These are phyloP conservation scores for Grifola frondosa DNA, from an alignment of 1,284 basidiomycete species.

Conservation along the genomic window DNA sequence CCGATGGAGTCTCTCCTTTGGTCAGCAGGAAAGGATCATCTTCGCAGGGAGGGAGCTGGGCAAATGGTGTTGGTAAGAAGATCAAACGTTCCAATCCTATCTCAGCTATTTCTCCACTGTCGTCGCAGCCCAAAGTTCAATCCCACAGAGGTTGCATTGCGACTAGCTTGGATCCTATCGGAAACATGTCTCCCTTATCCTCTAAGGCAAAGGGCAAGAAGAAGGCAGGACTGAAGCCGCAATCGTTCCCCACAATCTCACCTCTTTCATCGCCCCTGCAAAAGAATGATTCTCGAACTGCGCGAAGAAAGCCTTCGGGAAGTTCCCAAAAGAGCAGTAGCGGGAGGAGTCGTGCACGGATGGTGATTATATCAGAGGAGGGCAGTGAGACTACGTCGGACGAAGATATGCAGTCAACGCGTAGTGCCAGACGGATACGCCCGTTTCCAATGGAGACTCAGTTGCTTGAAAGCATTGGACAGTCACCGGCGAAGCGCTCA, in stretches of 20 bases:
- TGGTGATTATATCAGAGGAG: neutral
- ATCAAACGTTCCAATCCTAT: constrained; percentile 1
- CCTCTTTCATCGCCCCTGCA: constrained; percentile 16
- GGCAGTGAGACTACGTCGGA: constrained; percentile 13
- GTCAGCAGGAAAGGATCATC: neutral
- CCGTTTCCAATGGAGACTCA: constrained; percentile 56
- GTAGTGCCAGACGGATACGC: constrained; percentile 19
- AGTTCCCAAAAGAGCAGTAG: neutral
- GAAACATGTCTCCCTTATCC: constrained; percentile 1
- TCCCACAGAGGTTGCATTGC: neutral
- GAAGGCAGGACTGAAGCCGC: constrained; percentile 2
- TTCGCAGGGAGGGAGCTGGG: neutral
- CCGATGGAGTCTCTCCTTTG: constrained; percentile 7
- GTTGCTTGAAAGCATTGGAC: constrained; percentile 37
- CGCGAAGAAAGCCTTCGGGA: constrained; percentile 3
- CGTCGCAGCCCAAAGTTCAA: constrained; percentile 4
- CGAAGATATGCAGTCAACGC: constrained; percentile 11
- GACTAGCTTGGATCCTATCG: constrained; percentile 5
- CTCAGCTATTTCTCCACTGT: constrained; percentile 9
- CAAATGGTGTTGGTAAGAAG: constrained; percentile 2
- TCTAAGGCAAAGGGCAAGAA: constrained; percentile 2
- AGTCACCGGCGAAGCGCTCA: constrained; percentile 35
- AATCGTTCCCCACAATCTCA: constrained; percentile 13
- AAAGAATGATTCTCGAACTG: constrained; percentile 4
- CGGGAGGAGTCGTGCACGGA: neutral